Evolutionary conservation across 148 eudicot species (phyloP).

Genomic region (Rhododendron mucronatum): DNA sequence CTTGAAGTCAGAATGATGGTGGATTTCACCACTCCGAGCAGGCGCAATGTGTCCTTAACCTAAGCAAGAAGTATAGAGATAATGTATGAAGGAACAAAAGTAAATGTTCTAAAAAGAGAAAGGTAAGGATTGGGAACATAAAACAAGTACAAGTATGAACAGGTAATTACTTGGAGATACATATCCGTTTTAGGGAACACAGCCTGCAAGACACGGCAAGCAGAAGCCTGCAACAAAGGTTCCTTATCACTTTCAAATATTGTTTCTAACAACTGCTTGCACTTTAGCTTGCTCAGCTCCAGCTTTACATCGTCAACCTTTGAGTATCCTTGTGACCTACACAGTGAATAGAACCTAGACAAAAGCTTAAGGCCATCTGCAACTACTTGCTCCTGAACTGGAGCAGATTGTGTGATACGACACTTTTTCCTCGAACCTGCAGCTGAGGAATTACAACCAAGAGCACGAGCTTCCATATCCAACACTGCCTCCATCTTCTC

Average conservation of each 20-base stretch:
- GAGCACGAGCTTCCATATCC: constrained; percentile 90
- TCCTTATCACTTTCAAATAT: constrained; percentile 92
- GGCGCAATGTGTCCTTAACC: constrained; percentile 96
- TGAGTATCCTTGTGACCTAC: constrained; percentile 47
- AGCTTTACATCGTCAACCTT: constrained; percentile 52
- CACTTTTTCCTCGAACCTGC: constrained; percentile 63
- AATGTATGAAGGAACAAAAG: background rate
- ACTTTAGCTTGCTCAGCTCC: constrained; percentile 59
- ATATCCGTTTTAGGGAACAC: constrained; percentile 71
- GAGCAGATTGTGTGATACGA: constrained; percentile 53
- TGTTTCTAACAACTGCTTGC: constrained; percentile 75
- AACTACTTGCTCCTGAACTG: constrained; percentile 81
- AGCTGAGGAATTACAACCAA: constrained; percentile 67
- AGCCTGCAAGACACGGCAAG: constrained; percentile 89
- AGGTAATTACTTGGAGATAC: constrained; percentile 68
- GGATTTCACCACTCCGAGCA: constrained; percentile 85
- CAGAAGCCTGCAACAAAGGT: constrained; percentile 83
- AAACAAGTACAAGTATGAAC: background rate
- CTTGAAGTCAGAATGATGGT: constrained; percentile 63
- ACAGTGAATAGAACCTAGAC: constrained; percentile 58
- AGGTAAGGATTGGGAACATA: background rate
- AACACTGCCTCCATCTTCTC: constrained; percentile 97
- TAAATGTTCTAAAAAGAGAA: background rate
- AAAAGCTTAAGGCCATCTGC: constrained; percentile 93
- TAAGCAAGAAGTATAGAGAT: constrained; percentile 23